Conservation (phyloP, 2,329 filamentous ascomycete species). For the Ophiocordyceps robertsii region DNA sequence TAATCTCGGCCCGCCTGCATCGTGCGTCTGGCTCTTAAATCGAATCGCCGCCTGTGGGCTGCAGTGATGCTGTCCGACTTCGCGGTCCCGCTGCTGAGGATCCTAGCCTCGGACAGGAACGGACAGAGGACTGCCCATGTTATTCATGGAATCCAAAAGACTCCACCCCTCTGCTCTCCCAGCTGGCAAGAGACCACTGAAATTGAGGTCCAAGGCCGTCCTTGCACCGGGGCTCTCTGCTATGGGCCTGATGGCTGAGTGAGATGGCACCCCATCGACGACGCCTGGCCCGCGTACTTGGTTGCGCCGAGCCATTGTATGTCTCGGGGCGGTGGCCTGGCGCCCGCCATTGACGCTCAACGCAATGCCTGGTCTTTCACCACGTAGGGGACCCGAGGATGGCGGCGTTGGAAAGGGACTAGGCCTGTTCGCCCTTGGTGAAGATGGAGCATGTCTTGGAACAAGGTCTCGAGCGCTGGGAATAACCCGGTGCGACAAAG, state of each 20-base stretch:
- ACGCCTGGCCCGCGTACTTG: background rate
- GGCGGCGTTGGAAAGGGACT: constrained; percentile 1
- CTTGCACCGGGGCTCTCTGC: background rate
- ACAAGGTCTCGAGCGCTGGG: background rate
- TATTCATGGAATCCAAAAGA: background rate
- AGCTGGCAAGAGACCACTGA: background rate
- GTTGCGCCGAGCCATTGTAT: background rate
- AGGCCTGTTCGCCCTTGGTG: background rate
- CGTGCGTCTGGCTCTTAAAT: no score
- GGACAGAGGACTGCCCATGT: background rate
- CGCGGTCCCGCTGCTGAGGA: background rate
- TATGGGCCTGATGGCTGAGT: background rate
- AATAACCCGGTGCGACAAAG: background rate
- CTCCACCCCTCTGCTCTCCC: background rate
- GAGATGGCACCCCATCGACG: background rate
- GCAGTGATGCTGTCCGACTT: background rate
- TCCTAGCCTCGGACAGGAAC: constrained; percentile 1
- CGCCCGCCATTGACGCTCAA: background rate
- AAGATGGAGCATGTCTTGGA: background rate
- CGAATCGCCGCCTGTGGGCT: background rate
- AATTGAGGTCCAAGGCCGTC: background rate
- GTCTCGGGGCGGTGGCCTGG: background rate
- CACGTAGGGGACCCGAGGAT: background rate
- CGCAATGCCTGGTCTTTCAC: background rate
- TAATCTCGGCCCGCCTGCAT: background rate